Evolutionary conservation across 2,329 filamentous ascomycete species (phyloP), one percentile per base, ranked within the genome.

Genomic region (Penicillium psychrosexuale): DNA sequence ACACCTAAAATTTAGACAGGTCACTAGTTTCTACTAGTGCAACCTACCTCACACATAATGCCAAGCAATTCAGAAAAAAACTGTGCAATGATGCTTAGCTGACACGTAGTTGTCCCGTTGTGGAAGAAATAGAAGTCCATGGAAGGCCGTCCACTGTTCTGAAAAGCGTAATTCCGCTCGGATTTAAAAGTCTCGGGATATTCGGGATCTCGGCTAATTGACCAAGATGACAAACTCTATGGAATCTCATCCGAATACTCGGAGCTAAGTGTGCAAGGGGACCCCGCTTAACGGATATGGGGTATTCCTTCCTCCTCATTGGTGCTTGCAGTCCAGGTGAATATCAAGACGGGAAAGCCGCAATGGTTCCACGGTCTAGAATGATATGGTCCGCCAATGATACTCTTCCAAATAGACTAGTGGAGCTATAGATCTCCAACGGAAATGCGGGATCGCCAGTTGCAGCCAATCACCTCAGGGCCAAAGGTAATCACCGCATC

Each of bases 401-500:
- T 1, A n/a, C 27, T 8, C 2, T 4, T 12, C 4, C 8, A 3
- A 19, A 28, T 28, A 28, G 8, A 1, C 9, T 28, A 24, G 15
- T 31, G 37, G 47, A 42, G 33, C 37, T 13, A 3, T 2, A 8
- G 42, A 45, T 45, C 17, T 33, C 8, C 17, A 22, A n/a, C 42
- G 3, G 17, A 12, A 48, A 38, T 44, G 45, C 11, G 19, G 19
- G 53, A 49, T 57, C 36, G 4, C 8, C 19, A 11, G 3, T 12
- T 4, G 8, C 39, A 51, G 38, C 59, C 55, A 61, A 55, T 58
- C 49, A 58, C 31, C 38, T 19, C 9, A n/a, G 2, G 30, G 17
- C 0, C n/a, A 56, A 61, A 52, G 36, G 59, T 60, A 47, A 61
- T 40, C 59, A 60, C 19, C 4, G 8, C 17, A 34, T 27, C 1